These are phyloP conservation scores for Solanum lycopersicoides DNA, from an alignment of 257 asterid genomes.

Conservation along the genomic window DNA sequence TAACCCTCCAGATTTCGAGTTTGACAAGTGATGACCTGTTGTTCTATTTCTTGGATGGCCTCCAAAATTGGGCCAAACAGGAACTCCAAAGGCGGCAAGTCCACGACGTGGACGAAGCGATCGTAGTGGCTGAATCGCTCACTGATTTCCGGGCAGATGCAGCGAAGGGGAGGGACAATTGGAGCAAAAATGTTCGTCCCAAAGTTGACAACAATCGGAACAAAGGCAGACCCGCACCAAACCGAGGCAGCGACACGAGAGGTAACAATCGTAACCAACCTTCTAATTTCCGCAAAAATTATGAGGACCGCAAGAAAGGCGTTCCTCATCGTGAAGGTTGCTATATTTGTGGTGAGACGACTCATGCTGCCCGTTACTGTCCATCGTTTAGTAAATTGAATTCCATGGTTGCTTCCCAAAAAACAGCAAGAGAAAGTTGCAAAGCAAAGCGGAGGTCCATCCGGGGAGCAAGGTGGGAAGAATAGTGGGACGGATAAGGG, in stretches of 20 bases:
- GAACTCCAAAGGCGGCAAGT: no score
- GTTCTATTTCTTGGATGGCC: no score
- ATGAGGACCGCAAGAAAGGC: background rate
- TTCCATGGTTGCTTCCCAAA: background rate
- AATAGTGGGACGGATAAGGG: rapidly evolving
- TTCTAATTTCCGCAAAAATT: no score
- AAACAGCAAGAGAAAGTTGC: no score
- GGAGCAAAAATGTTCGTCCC: background rate
- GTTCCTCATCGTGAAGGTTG: background rate
- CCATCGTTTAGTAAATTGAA: no score
- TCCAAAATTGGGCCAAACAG: no score
- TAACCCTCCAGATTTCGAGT: no score
- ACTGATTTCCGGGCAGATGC: background rate
- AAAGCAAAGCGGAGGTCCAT: background rate
- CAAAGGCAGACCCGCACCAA: background rate
- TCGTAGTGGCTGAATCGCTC: no score
- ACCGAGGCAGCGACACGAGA: background rate
- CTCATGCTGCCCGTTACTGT: background rate
- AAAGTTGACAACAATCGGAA: background rate
- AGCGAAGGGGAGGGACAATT: rapidly evolving
- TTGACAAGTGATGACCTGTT: no score
- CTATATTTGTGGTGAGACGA: background rate
- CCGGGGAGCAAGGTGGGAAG: background rate
- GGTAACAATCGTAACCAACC: background rate
- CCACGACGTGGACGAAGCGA: no score